Percentiles rank a stretch among this genome's conserved stretches.
phyloP scores from a whole-genome alignment of 768 basidiomycete genomes.

The Filobasidium floriforme region DNA sequence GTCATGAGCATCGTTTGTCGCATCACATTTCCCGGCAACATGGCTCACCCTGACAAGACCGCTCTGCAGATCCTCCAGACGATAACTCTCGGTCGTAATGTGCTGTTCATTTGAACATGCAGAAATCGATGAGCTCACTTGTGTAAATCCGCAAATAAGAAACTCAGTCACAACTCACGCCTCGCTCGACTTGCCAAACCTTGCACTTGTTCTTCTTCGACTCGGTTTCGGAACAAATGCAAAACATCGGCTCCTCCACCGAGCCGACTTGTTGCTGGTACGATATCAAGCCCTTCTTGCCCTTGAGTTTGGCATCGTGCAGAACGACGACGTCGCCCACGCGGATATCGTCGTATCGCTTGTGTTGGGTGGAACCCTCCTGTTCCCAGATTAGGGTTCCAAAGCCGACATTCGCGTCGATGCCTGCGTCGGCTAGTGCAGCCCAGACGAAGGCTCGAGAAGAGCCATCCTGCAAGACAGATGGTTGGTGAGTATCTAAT shows the following conservation, averaged over 20 bases:
- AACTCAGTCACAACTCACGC: conserved; percentile 49
- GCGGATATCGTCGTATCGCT: conserved; percentile 59
- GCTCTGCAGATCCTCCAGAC: conserved; percentile 80
- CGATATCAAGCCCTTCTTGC: conserved; percentile 63
- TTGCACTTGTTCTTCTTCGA: conserved; percentile 76
- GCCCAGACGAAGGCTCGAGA: conserved; percentile 68
- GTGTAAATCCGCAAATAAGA: not conserved
- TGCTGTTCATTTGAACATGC: conserved; percentile 45
- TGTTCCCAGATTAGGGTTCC: conserved; percentile 74
- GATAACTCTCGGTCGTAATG: conserved; percentile 74
- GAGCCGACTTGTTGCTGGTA: conserved; percentile 60
- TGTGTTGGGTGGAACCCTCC: conserved; percentile 59
- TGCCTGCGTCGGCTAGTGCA: conserved; percentile 56
- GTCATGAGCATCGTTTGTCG: not conserved
- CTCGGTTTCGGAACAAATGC: conserved; percentile 74
- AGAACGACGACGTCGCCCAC: conserved; percentile 76
- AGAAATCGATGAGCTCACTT: not conserved
- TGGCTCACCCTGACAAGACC: conserved; percentile 64
- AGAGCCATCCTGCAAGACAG: conserved; percentile 57
- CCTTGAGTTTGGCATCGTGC: conserved; percentile 69
- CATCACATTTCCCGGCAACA: not conserved
- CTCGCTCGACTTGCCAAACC: conserved; percentile 79
- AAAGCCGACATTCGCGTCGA: conserved; percentile 46
- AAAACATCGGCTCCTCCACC: conserved; percentile 56
- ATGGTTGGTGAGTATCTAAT: conserved; percentile 1